Conservation (phyloP, 148 eudicot species). For the Pharnaceum exiguum region DNA sequence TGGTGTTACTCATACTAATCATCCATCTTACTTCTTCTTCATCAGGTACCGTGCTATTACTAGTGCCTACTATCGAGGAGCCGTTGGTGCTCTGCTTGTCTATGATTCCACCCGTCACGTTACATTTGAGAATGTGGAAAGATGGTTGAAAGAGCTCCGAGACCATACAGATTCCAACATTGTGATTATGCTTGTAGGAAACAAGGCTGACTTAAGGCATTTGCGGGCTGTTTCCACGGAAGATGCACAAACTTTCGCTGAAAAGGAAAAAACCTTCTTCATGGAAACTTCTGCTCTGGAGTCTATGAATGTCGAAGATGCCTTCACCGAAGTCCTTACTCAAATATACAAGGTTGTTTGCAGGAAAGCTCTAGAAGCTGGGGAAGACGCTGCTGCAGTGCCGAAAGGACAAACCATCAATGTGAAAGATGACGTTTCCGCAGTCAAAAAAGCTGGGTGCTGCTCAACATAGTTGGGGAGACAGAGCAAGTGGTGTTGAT, state of each 20-base stretch:
- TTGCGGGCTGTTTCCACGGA: slow-evolving; percentile 58
- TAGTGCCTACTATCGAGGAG: slow-evolving; percentile 71
- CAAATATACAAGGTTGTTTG: slow-evolving; percentile 51
- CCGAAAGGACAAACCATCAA: slow-evolving; percentile 66
- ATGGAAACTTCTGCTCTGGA: slow-evolving; percentile 70
- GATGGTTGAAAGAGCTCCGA: slow-evolving; percentile 71
- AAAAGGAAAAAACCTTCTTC: slow-evolving; percentile 44
- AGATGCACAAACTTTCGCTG: slow-evolving; percentile 58
- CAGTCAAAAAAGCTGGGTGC: slow-evolving; percentile 57
- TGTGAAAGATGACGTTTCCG: slow-evolving; percentile 65
- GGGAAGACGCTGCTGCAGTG: slow-evolving; percentile 48
- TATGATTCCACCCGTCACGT: slow-evolving; percentile 57
- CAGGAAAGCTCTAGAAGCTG: slow-evolving; percentile 50
- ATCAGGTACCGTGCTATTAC: slow-evolving; percentile 66
- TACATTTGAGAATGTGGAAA: slow-evolving; percentile 60
- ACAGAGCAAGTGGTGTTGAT: too few relatives aligned
- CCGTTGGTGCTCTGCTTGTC: slow-evolving; percentile 60
- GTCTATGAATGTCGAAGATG: slow-evolving; percentile 53
- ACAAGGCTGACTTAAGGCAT: slow-evolving; percentile 63
- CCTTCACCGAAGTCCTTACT: slow-evolving; percentile 57
- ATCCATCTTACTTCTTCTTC: slow-evolving; percentile 4
- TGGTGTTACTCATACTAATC: not conserved
- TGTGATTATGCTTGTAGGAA: slow-evolving; percentile 67
- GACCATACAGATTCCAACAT: slow-evolving; percentile 63
- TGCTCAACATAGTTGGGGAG: slow-evolving; percentile 45